Conservation (phyloP, 495 filamentous ascomycete genomes). For the Viridothelium virens region DNA sequence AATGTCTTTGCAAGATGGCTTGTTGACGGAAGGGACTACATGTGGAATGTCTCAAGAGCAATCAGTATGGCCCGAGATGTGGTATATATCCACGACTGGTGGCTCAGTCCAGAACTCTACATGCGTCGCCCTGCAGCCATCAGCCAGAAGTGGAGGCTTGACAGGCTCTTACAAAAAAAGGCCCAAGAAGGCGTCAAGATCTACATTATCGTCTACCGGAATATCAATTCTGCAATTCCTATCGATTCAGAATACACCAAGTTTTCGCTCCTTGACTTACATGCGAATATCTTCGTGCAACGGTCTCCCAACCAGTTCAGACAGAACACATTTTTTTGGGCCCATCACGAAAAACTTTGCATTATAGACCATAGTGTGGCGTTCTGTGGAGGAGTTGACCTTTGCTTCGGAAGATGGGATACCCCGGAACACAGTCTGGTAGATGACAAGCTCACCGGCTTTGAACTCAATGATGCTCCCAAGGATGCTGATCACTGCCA, state of each 20-base stretch:
- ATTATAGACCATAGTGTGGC: conserved; percentile 94
- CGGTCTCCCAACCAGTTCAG: conserved; percentile 94
- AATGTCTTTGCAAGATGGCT: conserved; percentile 92
- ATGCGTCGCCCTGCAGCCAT: conserved; percentile 91
- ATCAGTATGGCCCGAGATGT: conserved; percentile 98
- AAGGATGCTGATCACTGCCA: conserved; percentile 94
- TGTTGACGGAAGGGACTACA: conserved; percentile 93
- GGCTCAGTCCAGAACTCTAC: conserved; percentile 94
- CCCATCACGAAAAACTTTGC: conserved; percentile 95
- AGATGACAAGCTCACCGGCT: conserved; percentile 92
- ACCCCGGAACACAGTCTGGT: conserved; percentile 82
- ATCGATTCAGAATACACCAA: conserved; percentile 99
- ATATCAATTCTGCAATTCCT: conserved; percentile 94
- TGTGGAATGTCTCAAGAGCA: conserved; percentile 97
- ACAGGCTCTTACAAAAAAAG: conserved; percentile 88
- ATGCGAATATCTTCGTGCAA: conserved; percentile 93
- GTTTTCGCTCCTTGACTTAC: conserved; percentile 90
- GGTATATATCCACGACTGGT: conserved; percentile 99
- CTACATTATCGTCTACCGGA: conserved; percentile 96
- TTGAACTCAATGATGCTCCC: conserved; percentile 65
- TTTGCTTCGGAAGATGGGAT: conserved; percentile 98
- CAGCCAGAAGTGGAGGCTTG: conserved; percentile 96
- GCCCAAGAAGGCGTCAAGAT: conserved; percentile 94
- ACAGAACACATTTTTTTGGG: conserved; percentile 99
- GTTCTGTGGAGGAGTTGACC: conserved; percentile 92